Evolutionary conservation across 106 monocot genomes (phyloP), one percentile per base, ranked within the genome.

Genomic region (Hemerocallis citrina): DNA sequence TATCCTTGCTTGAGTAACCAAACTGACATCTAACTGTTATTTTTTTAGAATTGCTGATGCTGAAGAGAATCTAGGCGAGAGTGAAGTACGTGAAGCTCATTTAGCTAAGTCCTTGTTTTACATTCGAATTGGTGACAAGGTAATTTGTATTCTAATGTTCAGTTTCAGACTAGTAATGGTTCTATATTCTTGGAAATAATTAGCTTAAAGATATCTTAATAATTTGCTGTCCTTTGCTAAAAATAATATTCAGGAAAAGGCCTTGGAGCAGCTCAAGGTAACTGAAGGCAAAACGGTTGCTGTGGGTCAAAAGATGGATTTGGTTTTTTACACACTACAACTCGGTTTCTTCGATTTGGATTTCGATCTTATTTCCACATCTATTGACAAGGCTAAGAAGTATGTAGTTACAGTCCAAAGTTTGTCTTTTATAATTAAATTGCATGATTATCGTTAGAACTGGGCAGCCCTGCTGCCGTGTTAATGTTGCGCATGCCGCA

Each of bases 71-170:
- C 70, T 93, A 9, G 92, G 92, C 52, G 92, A 93, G 71, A 93
- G 92, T 77, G 92, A 93, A 88, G 88, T 93, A 8, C 88, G 92
- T 38, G 92, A 93, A 74, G 92, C 88, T 69, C 92, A 93, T 79
- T 64, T 93, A 42, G 84, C 92, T 9, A 93, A 93, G 54, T 81
- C 92, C 17, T 81, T 93, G 68, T 81, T 68, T 45, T 93, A 64
- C 65, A 93, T 93, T 68, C 67, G 61, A 29, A 85, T 93, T 29
- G 75, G 88, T 43, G 81, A 85, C 47, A 93, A 88, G 92, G 92
- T 93, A 72, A 33, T 43, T 8, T 16, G 55, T 62, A 2, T 45
- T n/a, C n/a, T n/a, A n/a, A n/a, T n/a, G n/a, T n/a, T n/a, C n/a
- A n/a, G n/a, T n/a, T n/a, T 43, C n/a, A n/a, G n/a, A n/a, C n/a